phyloP scores from a whole-genome alignment of 176 grass and related monocot genomes.

The Themeda triandra region DNA sequence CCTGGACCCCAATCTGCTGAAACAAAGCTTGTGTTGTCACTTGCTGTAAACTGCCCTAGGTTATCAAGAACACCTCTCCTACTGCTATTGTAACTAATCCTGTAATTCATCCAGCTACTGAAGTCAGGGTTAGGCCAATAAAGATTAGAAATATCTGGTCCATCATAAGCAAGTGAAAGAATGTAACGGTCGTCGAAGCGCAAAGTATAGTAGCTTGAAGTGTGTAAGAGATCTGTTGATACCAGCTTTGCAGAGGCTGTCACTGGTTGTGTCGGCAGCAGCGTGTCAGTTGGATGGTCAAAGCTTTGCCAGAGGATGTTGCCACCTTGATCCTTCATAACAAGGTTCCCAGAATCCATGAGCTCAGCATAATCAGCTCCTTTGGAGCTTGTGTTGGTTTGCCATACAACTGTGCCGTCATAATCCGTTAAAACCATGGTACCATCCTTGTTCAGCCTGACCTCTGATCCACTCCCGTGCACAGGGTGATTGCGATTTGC shows the following conservation, averaged over 20 bases:
- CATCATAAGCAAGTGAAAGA: slow-evolving; percentile 23
- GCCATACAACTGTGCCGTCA: slow-evolving; percentile 12
- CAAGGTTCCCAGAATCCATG: slow-evolving; percentile 22
- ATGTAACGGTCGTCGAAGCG: slow-evolving; percentile 13
- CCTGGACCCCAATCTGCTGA: slow-evolving; percentile 23
- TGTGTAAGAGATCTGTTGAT: slow-evolving; percentile 22
- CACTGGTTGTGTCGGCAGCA: slow-evolving; percentile 27
- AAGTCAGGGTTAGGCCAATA: slow-evolving; percentile 37
- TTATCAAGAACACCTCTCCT: slow-evolving; percentile 27
- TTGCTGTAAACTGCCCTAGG: slow-evolving; percentile 8
- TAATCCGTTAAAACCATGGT: slow-evolving; percentile 24
- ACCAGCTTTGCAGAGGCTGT: slow-evolving; percentile 18
- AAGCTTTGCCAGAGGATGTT: slow-evolving; percentile 37
- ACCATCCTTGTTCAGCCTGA: slow-evolving; percentile 12
- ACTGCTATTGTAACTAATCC: slow-evolving; percentile 27
- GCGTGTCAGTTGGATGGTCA: slow-evolving; percentile 28
- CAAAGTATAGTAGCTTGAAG: slow-evolving; percentile 33
- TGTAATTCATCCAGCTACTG: slow-evolving; percentile 32
- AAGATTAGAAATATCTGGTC: slow-evolving; percentile 29
- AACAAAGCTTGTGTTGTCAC: slow-evolving; percentile 27
- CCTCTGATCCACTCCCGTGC: not conserved
- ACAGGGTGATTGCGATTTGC: slow-evolving; percentile 24
- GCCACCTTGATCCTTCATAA: not conserved
- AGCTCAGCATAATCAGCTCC: slow-evolving; percentile 23
- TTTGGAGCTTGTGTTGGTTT: not conserved